A percentile compares a stretch with the other conserved stretches of the same genome.
These are phyloP conservation scores for Madurella fahalii DNA, from an alignment of 2,329 filamentous ascomycete genomes.

Conservation along the genomic window DNA sequence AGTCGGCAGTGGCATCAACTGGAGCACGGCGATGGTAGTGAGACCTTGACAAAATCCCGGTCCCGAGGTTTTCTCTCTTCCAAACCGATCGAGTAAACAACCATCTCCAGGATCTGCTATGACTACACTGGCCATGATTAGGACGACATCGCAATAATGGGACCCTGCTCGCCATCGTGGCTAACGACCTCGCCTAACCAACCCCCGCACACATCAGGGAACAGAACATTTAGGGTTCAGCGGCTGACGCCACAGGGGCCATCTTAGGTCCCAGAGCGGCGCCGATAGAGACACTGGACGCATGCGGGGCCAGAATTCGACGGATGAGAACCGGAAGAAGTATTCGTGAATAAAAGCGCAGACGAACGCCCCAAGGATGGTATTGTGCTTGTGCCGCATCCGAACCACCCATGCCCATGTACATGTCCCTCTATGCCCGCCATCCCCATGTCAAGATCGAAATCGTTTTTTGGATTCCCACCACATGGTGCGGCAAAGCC, in stretches of 20 bases:
- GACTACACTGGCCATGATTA: not conserved
- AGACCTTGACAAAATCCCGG: not conserved
- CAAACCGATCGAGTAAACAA: not conserved
- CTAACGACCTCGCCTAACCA: not conserved
- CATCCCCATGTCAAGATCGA: slow-evolving; percentile 25
- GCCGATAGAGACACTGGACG: slow-evolving; percentile 3
- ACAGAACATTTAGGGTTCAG: not conserved
- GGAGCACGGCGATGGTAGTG: too few relatives aligned
- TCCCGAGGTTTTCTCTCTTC: not conserved
- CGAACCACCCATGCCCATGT: slow-evolving; percentile 29
- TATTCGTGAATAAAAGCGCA: slow-evolving; percentile 27
- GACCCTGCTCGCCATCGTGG: not conserved
- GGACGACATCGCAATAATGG: not conserved
- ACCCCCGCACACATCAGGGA: too few relatives aligned
- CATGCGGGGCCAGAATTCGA: slow-evolving; percentile 1
- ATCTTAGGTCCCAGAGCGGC: not conserved
- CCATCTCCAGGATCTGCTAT: not conserved
- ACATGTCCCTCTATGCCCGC: slow-evolving; percentile 27
- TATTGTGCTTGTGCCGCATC: slow-evolving; percentile 28
- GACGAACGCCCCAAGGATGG: slow-evolving; percentile 30
- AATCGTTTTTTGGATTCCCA: slow-evolving; percentile 23
- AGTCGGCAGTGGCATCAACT: not conserved
- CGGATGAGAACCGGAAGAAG: slow-evolving; percentile 21
- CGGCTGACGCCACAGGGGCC: not conserved
- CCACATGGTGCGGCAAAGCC: slow-evolving; percentile 22